A percentile compares a stretch with the other conserved stretches of the same genome.
These are phyloP conservation scores for Solanum paucissectum DNA, from an alignment of 257 asterid species.

Conservation along the genomic window DNA sequence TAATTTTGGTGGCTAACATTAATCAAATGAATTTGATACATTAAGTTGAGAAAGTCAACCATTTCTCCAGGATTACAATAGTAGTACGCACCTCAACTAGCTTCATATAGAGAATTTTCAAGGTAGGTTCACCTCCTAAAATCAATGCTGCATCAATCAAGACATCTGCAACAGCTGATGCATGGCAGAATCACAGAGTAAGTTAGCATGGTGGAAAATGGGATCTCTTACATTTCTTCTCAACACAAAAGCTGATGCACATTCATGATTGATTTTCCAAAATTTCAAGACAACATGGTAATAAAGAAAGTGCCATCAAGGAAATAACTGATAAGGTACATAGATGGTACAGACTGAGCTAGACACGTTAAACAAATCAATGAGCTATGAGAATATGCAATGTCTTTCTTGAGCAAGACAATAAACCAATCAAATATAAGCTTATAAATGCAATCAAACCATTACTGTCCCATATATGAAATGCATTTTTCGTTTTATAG, in stretches of 20 bases:
- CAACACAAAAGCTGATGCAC: neutral
- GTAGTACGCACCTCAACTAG: constrained; percentile 65
- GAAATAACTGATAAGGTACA: neutral
- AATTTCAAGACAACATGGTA: neutral
- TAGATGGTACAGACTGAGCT: neutral
- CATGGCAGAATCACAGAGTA: constrained; percentile 19
- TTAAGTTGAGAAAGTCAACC: neutral
- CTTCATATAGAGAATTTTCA: constrained; percentile 77
- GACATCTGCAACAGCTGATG: constrained; percentile 92
- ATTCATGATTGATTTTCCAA: neutral
- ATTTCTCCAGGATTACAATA: constrained; percentile 5
- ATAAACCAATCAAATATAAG: neutral
- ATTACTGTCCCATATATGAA: neutral
- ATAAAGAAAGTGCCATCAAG: neutral
- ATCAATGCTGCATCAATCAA: constrained; percentile 92
- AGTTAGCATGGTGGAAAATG: constrained; percentile 6
- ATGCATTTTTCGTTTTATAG: neutral
- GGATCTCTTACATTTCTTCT: neutral
- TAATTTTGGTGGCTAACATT: neutral
- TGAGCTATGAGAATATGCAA: neutral
- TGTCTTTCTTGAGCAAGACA: neutral
- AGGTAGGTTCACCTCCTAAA: constrained; percentile 85
- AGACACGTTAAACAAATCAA: neutral
- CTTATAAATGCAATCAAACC: neutral
- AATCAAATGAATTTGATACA: neutral